These are phyloP conservation scores for Cladosporium sp. DNA, from an alignment of 2,329 filamentous ascomycete species.

Conservation along the genomic window DNA sequence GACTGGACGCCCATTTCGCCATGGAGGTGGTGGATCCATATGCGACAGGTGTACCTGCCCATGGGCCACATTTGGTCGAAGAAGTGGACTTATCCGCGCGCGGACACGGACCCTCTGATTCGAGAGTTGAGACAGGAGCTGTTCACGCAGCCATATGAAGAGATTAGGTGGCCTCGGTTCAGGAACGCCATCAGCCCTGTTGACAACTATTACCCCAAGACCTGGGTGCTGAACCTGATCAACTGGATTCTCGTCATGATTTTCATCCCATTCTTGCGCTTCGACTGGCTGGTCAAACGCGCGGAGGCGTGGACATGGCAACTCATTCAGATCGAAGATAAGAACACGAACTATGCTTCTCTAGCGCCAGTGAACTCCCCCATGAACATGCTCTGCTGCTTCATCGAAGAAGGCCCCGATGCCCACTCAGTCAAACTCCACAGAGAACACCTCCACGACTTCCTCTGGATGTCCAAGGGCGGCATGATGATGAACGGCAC, in stretches of 20 bases:
- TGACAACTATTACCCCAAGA: slow-evolving; percentile 93
- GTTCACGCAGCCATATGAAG: slow-evolving; percentile 70
- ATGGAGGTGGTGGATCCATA: slow-evolving; percentile 66
- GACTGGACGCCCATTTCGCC: slow-evolving; percentile 33
- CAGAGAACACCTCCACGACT: slow-evolving; percentile 76
- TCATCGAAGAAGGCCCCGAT: slow-evolving; percentile 75
- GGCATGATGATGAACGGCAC: slow-evolving; percentile 95
- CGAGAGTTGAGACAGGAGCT: slow-evolving; percentile 72
- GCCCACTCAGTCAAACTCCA: slow-evolving; percentile 68
- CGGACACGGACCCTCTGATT: slow-evolving; percentile 59
- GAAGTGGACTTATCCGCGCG: slow-evolving; percentile 67
- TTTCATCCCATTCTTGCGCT: slow-evolving; percentile 73
- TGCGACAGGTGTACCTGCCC: slow-evolving; percentile 89
- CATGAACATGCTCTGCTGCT: slow-evolving; percentile 85
- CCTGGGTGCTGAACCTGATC: slow-evolving; percentile 69
- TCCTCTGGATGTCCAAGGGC: slow-evolving; percentile 84
- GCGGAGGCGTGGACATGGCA: slow-evolving; percentile 80
- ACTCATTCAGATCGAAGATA: slow-evolving; percentile 83
- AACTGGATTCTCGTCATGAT: slow-evolving; percentile 77
- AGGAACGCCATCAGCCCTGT: slow-evolving; percentile 73
- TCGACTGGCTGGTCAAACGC: slow-evolving; percentile 58
- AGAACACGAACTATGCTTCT: slow-evolving; percentile 81
- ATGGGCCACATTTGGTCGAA: slow-evolving; percentile 90
- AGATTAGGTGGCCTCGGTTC: slow-evolving; percentile 71
- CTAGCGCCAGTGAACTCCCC: slow-evolving; percentile 85